Conservation (phyloP, 2,329 filamentous ascomycete genomes). For the Daldinia sp. region DNA sequence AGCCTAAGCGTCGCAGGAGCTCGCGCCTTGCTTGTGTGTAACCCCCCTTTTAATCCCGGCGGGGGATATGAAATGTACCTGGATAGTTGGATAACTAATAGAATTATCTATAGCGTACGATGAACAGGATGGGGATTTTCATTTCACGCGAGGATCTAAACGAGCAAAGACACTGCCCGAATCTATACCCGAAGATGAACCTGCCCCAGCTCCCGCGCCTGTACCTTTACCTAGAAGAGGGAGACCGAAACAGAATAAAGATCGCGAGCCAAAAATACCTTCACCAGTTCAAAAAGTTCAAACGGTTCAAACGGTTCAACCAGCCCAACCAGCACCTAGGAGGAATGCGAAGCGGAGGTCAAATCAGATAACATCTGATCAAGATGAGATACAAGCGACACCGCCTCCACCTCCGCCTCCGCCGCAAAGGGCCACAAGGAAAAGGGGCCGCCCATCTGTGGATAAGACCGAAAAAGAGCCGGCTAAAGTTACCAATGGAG, state of each 20-base stretch:
- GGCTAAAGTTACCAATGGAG: constrained; percentile 39
- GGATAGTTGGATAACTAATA: constrained; percentile 25
- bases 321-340: constrained; percentile 49
- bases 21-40: constrained; percentile 70
- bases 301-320: constrained; percentile 6
- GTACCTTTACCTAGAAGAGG: constrained; percentile 47
- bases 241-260: constrained; percentile 53
- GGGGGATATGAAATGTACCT: constrained; percentile 14
- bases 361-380: constrained; percentile 43
- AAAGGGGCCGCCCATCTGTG: constrained; percentile 55
- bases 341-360: constrained; percentile 50
- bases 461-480: constrained; percentile 45
- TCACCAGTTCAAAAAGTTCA: constrained; percentile 36
- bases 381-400: constrained; percentile 39
- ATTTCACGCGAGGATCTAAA: constrained; percentile 75
- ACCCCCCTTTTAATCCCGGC: constrained; percentile 1
- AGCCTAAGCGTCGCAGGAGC: constrained; percentile 67
- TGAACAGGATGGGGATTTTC: constrained; percentile 80
- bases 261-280: constrained; percentile 35
- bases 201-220: constrained; percentile 48
- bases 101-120: constrained; percentile 59
- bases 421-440: constrained; percentile 54
- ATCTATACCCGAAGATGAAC: constrained; percentile 52
- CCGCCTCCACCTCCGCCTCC: constrained; percentile 48
- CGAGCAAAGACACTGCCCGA: constrained; percentile 65